These are phyloP conservation scores for Podila verticillata DNA, from an alignment of 192 early-diverging fungal genomes.

Conservation along the genomic window DNA sequence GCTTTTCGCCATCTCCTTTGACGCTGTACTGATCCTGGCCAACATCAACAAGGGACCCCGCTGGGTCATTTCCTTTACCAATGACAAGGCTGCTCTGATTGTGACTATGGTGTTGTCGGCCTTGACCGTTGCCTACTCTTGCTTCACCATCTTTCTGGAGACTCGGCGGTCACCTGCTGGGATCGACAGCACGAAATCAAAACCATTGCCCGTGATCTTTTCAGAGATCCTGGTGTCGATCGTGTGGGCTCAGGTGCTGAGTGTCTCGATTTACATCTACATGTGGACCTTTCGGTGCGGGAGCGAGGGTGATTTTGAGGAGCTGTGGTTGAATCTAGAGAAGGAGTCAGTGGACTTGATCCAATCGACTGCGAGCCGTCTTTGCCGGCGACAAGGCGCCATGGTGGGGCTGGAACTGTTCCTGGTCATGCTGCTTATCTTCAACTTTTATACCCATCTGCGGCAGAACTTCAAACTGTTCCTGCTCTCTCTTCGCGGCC, in stretches of 20 bases:
- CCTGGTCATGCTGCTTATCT: constrained; percentile 37
- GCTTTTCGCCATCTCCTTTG: constrained; percentile 35
- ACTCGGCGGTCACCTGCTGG: constrained; percentile 40
- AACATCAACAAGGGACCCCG: constrained; percentile 7
- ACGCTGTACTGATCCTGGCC: constrained; percentile 26
- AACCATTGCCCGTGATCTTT: constrained; percentile 41
- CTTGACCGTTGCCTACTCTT: constrained; percentile 44
- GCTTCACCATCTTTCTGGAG: constrained; percentile 51
- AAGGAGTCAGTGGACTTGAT: neutral
- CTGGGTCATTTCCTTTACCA: constrained; percentile 12
- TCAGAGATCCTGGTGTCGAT: constrained; percentile 47
- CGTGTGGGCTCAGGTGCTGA: constrained; percentile 41
- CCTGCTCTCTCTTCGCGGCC: constrained; percentile 24
- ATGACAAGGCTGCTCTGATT: constrained; percentile 35
- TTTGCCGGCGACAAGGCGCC: constrained; percentile 42
- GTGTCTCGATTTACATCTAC: constrained; percentile 44
- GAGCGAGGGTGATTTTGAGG: constrained; percentile 5
- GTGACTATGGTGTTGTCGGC: constrained; percentile 25
- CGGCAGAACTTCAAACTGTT: constrained; percentile 45
- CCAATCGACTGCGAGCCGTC: neutral
- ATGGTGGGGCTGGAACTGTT: constrained; percentile 47
- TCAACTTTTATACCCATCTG: constrained; percentile 50
- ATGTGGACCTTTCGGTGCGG: constrained; percentile 49
- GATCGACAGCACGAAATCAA: constrained; percentile 32
- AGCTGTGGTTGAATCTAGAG: constrained; percentile 13